These are phyloP conservation scores for Peterozyma xylosa DNA, from an alignment of 805 yeast species.

Conservation along the genomic window DNA sequence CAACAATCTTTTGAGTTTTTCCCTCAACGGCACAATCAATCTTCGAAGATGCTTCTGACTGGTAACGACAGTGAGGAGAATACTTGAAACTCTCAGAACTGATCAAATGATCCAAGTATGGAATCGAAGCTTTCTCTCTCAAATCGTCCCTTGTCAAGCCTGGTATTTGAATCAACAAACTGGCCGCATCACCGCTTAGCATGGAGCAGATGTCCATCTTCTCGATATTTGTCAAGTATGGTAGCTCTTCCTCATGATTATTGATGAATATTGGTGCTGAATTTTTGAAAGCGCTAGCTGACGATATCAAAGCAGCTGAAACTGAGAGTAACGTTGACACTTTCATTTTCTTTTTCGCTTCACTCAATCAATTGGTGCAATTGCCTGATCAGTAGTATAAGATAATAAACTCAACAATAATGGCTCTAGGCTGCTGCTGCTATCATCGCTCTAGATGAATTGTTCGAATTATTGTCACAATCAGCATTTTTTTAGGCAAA, in stretches of 20 bases:
- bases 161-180: slow-evolving; percentile 8
- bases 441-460: no score
- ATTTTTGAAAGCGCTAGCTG: slow-evolving; percentile 19
- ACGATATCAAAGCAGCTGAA: slow-evolving; percentile 5
- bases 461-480: no score
- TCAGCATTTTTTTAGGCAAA: no score
- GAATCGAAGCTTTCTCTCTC: neutral
- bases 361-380: no score
- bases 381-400: no score
- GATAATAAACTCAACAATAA: no score
- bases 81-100: neutral
- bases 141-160: slow-evolving; percentile 10
- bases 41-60: neutral
- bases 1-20: neutral
- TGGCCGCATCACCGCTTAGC: neutral
- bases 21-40: neutral
- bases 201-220: slow-evolving; percentile 7
- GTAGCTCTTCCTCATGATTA: slow-evolving; percentile 6
- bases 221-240: slow-evolving; percentile 13
- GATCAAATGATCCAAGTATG: neutral
- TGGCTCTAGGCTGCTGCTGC: no score
- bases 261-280: slow-evolving; percentile 22
- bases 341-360: neutral
- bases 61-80: slow-evolving; percentile 5
- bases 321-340: neutral